These are phyloP conservation scores for Cryptosporidium xiaoi DNA, from an alignment of 169 alveolate genomes.

Conservation along the genomic window DNA sequence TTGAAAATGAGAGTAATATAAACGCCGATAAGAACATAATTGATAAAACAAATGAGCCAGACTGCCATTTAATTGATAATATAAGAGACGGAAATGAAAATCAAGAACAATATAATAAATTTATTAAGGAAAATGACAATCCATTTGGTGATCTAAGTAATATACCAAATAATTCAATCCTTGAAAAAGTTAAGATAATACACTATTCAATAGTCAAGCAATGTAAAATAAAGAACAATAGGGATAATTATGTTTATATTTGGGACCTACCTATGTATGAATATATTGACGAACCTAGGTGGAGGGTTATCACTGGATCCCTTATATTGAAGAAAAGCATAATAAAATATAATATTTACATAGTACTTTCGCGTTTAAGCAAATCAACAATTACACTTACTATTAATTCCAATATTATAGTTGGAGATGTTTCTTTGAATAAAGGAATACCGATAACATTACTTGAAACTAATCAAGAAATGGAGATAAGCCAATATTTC, in stretches of 20 bases:
- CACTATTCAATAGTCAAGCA: constrained; percentile 16
- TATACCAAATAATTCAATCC: constrained; percentile 7
- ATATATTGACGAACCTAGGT: constrained; percentile 39
- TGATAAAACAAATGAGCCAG: background rate
- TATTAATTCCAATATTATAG: constrained; percentile 14
- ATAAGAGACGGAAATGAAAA: background rate
- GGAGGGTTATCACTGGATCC: constrained; percentile 27
- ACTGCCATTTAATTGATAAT: background rate
- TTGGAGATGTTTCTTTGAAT: background rate
- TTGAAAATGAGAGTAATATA: background rate
- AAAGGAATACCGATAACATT: constrained; percentile 39
- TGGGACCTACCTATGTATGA: constrained; percentile 26
- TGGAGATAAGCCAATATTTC: background rate
- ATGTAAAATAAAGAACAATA: constrained; percentile 2
- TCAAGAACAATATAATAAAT: background rate
- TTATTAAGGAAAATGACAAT: background rate
- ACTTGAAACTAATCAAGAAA: background rate
- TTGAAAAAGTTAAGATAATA: constrained; percentile 12
- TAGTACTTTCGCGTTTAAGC: constrained; percentile 8
- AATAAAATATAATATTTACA: constrained; percentile 11
- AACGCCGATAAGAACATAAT: background rate
- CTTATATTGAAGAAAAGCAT: background rate
- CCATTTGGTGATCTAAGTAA: background rate
- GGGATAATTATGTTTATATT: background rate
- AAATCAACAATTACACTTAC: constrained; percentile 5